A percentile compares a stretch with the other conserved stretches of the same genome.
Conservation (phyloP, 1,284 basidiomycete species). For the Cerioporus squamosus region DNA sequence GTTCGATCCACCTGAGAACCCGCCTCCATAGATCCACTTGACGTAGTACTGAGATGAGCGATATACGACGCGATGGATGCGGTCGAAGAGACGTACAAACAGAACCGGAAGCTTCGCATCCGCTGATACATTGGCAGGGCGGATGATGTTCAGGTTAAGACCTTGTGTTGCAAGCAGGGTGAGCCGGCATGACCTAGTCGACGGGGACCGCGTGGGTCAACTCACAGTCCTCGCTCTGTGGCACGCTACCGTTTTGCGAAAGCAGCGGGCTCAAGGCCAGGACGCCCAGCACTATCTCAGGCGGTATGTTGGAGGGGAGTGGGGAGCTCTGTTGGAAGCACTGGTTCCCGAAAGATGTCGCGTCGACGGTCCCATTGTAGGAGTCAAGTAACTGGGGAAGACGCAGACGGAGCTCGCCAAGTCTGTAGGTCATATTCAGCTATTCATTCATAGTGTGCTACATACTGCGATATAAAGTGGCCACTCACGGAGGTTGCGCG, state of each 20-base stretch:
- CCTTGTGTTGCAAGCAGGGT: constrained; percentile 39
- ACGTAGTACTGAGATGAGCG: not conserved
- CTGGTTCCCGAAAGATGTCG: constrained; percentile 44
- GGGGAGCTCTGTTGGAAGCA: constrained; percentile 44
- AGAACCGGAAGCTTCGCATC: constrained; percentile 56
- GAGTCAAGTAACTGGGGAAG: constrained; percentile 39
- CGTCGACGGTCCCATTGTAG: constrained; percentile 46
- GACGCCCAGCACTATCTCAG: not conserved
- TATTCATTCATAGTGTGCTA: not conserved
- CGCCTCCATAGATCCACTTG: constrained; percentile 58
- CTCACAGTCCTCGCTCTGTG: constrained; percentile 26
- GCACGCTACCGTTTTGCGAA: constrained; percentile 26
- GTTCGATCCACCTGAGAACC: not conserved
- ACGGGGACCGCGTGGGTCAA: not conserved
- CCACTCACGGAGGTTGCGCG: constrained; percentile 45
- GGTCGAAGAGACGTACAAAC: constrained; percentile 39
- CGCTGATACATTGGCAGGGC: constrained; percentile 40
- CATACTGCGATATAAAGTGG: not conserved
- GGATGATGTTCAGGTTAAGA: constrained; percentile 53
- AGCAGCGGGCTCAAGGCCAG: constrained; percentile 1
- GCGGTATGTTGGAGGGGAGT: not conserved
- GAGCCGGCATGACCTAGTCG: not conserved
- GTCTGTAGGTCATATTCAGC: constrained; percentile 1
- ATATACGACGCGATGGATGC: not conserved
- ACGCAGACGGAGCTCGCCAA: constrained; percentile 40